Conservation (phyloP, 2,329 filamentous ascomycete genomes). For the Trichophyton mentagrophytes region DNA sequence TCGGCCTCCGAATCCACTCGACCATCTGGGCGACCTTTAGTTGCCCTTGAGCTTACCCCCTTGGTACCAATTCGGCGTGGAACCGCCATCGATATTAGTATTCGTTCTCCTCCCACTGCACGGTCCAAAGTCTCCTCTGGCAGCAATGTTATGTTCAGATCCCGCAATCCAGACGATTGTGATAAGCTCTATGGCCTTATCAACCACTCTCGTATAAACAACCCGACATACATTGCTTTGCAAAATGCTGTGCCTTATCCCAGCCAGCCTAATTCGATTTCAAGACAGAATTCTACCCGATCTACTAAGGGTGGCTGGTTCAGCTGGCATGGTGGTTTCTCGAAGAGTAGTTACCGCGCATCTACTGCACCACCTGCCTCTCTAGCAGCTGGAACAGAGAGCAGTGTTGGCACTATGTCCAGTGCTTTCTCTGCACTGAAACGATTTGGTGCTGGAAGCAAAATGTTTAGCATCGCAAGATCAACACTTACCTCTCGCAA, state of each 20-base stretch:
- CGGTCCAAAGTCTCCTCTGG: constrained; percentile 51
- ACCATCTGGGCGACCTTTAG: constrained; percentile 35
- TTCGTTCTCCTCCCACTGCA: constrained; percentile 68
- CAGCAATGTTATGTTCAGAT: constrained; percentile 84
- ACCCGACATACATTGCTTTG: constrained; percentile 73
- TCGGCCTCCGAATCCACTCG: constrained; percentile 8
- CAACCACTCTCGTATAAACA: constrained; percentile 79
- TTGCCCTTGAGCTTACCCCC: constrained; percentile 77
- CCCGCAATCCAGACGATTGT: constrained; percentile 62
- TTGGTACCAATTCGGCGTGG: constrained; percentile 81
- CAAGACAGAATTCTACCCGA: constrained; percentile 37
- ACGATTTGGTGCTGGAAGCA: constrained; percentile 57
- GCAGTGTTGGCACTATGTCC: constrained; percentile 62
- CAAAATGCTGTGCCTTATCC: constrained; percentile 51
- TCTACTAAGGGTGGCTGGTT: constrained; percentile 32
- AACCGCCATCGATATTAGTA: constrained; percentile 84
- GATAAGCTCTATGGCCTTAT: constrained; percentile 72
- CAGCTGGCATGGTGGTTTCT: constrained; percentile 36
- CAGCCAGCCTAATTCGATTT: constrained; percentile 40
- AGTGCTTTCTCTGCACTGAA: constrained; percentile 68
- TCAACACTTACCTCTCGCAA: constrained; percentile 56
- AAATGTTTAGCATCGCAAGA: constrained; percentile 68
- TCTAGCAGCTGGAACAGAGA: constrained; percentile 53
- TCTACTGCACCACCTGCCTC: constrained; percentile 44
- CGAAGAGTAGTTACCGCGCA: constrained; percentile 42